phyloP scores from a whole-genome alignment of 176 grass and related monocot species.

The Urochloa ruziziensis region DNA sequence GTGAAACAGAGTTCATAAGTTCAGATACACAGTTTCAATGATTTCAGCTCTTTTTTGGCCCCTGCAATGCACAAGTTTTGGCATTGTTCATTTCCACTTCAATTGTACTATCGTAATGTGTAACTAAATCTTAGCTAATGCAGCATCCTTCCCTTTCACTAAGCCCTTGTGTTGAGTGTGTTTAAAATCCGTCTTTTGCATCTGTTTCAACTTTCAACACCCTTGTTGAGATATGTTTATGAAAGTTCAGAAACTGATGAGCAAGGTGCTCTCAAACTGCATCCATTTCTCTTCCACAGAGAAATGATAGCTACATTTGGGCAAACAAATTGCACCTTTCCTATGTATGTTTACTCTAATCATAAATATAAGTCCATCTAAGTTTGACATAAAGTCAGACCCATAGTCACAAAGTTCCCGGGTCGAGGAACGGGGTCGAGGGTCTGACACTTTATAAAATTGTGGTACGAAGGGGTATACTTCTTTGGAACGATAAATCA shows the following conservation, averaged over 20 bases:
- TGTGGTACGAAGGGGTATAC: too few relatives aligned
- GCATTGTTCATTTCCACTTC: constrained; percentile 3
- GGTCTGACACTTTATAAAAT: too few relatives aligned
- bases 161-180: not conserved
- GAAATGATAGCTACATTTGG: not conserved
- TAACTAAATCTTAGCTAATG: constrained; percentile 32
- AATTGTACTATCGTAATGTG: constrained; percentile 9
- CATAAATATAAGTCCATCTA: not conserved
- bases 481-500: too few relatives aligned
- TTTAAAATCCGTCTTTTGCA: not conserved
- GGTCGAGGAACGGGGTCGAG: too few relatives aligned
- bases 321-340: not conserved
- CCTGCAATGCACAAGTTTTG: constrained; percentile 34
- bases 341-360: not conserved
- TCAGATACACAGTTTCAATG: not conserved
- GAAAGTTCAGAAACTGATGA: not conserved
- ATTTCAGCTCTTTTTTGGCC: constrained; percentile 33
- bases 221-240: not conserved
- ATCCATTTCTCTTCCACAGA: not conserved
- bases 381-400: too few relatives aligned
- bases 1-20: constrained; percentile 35
- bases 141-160: not conserved
- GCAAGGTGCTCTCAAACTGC: not conserved
- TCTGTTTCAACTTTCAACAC: not conserved
- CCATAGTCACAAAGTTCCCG: too few relatives aligned